Percentiles rank a stretch among this genome's conserved stretches.
Conservation (phyloP, 139 green algal species). For the Spirogloea muscicola region DNA sequence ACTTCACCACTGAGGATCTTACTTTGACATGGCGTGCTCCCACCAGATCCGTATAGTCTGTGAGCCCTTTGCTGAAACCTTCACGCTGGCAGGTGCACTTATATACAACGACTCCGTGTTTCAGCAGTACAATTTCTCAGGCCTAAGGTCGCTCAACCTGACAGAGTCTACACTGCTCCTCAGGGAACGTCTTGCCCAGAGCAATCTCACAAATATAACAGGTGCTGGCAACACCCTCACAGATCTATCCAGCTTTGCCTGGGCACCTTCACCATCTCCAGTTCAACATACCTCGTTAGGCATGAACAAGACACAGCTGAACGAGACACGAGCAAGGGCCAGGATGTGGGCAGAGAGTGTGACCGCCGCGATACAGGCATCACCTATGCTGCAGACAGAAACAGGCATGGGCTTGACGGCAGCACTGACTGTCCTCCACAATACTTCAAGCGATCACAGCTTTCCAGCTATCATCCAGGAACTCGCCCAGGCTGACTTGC, state of each 20-base stretch:
- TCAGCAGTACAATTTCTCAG: conserved; percentile 31
- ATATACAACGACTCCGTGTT: conserved; percentile 36
- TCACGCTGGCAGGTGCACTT: conserved; percentile 9
- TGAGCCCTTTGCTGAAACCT: neutral
- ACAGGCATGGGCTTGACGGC: conserved; percentile 14
- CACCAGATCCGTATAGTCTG: neutral
- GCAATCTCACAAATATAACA: neutral
- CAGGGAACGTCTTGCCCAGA: neutral
- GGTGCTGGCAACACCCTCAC: neutral
- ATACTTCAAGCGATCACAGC: conserved; percentile 26
- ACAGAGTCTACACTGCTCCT: neutral
- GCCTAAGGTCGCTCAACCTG: neutral
- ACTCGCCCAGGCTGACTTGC: too few species aligned
- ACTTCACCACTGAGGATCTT: neutral
- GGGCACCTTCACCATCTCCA: neutral
- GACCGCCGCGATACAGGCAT: too few species aligned
- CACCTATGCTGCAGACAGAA: neutral
- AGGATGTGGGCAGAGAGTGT: too few species aligned
- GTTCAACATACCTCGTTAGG: neutral
- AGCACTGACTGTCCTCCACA: conserved; percentile 29
- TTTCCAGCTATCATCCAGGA: conserved; percentile 10
- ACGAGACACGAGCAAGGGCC: neutral
- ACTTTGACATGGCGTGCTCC: neutral
- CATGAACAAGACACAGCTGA: neutral
- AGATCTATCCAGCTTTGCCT: neutral